Conservation (phyloP, 495 filamentous ascomycete species). For the Xylaria longipes region DNA sequence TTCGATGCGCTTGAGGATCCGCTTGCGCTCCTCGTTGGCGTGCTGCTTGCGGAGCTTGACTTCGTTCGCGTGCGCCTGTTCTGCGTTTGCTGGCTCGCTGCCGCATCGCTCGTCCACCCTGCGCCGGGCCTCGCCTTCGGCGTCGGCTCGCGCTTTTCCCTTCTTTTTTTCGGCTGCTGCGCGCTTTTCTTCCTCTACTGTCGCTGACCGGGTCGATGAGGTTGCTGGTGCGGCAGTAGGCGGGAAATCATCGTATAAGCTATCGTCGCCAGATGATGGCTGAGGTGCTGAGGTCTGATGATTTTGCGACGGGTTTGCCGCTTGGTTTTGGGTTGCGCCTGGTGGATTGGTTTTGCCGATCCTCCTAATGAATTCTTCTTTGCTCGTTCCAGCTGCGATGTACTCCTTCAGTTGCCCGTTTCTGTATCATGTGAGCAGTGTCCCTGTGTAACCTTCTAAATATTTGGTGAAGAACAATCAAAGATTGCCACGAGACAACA, state of each 20-base stretch:
- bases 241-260: constrained; percentile 31
- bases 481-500: neutral
- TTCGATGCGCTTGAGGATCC: constrained; percentile 67
- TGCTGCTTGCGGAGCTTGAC: constrained; percentile 60
- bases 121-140: constrained; percentile 38
- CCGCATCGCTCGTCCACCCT: constrained; percentile 43
- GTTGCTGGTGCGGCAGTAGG: constrained; percentile 5
- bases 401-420: constrained; percentile 70
- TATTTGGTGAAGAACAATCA: neutral
- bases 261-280: constrained; percentile 23
- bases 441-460: neutral
- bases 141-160: constrained; percentile 44
- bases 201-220: constrained; percentile 9
- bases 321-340: constrained; percentile 21
- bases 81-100: constrained; percentile 26
- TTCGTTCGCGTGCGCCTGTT: constrained; percentile 51
- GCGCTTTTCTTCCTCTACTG: constrained; percentile 41
- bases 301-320: constrained; percentile 19
- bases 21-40: constrained; percentile 63
- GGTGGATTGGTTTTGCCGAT: constrained; percentile 48
- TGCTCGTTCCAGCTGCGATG: constrained; percentile 62
- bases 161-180: constrained; percentile 39
- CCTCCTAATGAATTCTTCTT: constrained; percentile 63
- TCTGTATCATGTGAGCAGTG: constrained; percentile 41
- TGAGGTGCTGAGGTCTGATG: constrained; percentile 4